phyloP scores from a whole-genome alignment of 192 early-diverging fungal species.

The Coemansia sp. region DNA sequence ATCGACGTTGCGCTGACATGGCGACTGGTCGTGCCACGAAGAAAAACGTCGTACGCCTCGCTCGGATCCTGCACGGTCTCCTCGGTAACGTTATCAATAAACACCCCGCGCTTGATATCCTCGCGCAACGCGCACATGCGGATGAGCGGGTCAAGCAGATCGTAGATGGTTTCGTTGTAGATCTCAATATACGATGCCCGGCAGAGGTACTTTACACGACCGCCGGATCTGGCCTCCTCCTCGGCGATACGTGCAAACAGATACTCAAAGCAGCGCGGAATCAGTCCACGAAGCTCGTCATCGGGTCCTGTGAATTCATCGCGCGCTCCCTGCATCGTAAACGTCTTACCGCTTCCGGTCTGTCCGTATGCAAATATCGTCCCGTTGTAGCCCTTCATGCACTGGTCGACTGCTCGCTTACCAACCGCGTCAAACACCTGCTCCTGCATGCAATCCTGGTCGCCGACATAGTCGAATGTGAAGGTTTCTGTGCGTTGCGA shows the following conservation, averaged over 20 bases:
- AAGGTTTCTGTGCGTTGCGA: constrained; percentile 62
- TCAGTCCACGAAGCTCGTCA: constrained; percentile 66
- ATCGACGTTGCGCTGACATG: constrained; percentile 71
- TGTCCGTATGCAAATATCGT: constrained; percentile 78
- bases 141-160: constrained; percentile 72
- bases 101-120: constrained; percentile 67
- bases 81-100: constrained; percentile 66
- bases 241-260: constrained; percentile 60
- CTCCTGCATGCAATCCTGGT: constrained; percentile 54
- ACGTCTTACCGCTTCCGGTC: constrained; percentile 75
- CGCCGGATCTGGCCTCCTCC: constrained; percentile 51
- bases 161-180: constrained; percentile 91
- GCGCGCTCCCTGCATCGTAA: constrained; percentile 80
- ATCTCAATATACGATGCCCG: constrained; percentile 91
- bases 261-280: constrained; percentile 64
- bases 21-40: constrained; percentile 68
- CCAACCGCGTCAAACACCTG: constrained; percentile 58
- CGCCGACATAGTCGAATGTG: constrained; percentile 67
- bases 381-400: constrained; percentile 72
- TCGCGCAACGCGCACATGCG: constrained; percentile 61
- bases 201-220: constrained; percentile 70
- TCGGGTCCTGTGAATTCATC: constrained; percentile 70
- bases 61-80: constrained; percentile 62
- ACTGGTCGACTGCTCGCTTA: constrained; percentile 63
- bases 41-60: constrained; percentile 66